Conservation (phyloP, 2,329 filamentous ascomycete genomes). For the Ophiocordyceps robertsii region DNA sequence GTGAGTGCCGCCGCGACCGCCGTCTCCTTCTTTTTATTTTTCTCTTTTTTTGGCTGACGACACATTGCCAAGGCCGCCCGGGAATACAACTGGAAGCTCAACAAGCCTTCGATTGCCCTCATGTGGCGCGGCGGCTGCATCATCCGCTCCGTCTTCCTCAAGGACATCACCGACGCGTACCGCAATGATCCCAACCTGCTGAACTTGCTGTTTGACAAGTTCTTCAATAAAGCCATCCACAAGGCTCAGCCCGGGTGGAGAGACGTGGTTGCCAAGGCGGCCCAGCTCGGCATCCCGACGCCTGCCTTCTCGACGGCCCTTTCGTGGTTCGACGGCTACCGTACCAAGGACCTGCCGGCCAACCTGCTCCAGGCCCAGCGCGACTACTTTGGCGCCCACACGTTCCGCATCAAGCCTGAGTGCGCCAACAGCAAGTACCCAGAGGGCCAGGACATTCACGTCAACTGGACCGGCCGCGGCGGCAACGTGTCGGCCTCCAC, state of each 20-base stretch:
- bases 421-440: constrained; percentile 65
- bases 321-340: constrained; percentile 98
- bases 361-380: constrained; percentile 98
- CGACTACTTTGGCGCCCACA: constrained; percentile 98
- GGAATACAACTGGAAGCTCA: constrained; percentile 96
- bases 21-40: neutral
- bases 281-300: constrained; percentile 87
- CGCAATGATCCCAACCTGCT: constrained; percentile 86
- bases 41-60: neutral
- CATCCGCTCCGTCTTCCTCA: constrained; percentile 98
- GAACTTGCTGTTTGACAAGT: constrained; percentile 97
- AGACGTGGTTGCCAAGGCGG: constrained; percentile 81
- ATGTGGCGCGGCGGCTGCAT: constrained; percentile 99
- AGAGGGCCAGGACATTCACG: constrained; percentile 80
- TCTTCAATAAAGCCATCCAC: constrained; percentile 99
- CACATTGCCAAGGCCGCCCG: constrained; percentile 57
- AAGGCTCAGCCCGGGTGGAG: constrained; percentile 87
- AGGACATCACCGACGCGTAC: constrained; percentile 98
- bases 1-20: constrained; percentile 32
- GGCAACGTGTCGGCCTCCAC: constrained; percentile 95
- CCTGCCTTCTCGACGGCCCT: constrained; percentile 94
- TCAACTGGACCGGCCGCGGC: constrained; percentile 99
- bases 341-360: constrained; percentile 91
- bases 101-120: constrained; percentile 98
- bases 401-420: constrained; percentile 80